A percentile compares a stretch with the other conserved stretches of the same genome.
phyloP scores from a whole-genome alignment of 345 rosid species.

The Trapa bicornis region DNA sequence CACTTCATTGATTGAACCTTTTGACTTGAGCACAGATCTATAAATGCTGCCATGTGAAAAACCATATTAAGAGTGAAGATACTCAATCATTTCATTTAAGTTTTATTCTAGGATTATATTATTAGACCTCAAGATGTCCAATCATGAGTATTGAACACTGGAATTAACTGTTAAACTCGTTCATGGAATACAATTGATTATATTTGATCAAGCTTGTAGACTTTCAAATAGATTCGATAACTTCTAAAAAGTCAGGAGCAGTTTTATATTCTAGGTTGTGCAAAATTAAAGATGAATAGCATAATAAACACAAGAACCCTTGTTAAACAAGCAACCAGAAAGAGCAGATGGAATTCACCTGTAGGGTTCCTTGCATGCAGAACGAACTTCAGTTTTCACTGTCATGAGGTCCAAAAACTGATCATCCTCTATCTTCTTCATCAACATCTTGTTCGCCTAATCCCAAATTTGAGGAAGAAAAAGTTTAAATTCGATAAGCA shows the following conservation, averaged over 20 bases:
- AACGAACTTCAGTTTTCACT: conserved; percentile 64
- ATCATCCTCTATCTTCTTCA: conserved; percentile 88
- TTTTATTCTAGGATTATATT: background rate
- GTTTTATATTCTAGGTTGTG: background rate
- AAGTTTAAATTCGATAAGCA: background rate
- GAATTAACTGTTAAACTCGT: background rate
- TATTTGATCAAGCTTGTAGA: background rate
- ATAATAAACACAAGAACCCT: conserved; percentile 2
- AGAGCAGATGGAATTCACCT: conserved; percentile 34
- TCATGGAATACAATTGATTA: background rate
- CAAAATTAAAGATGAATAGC: background rate
- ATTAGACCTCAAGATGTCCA: background rate
- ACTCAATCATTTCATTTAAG: background rate
- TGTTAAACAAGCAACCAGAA: conserved; percentile 7
- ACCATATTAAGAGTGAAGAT: background rate
- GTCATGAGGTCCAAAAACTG: conserved; percentile 86
- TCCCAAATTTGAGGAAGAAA: background rate
- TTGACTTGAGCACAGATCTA: conserved; percentile 75
- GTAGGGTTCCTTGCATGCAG: conserved; percentile 85
- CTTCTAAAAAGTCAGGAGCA: background rate
- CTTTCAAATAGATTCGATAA: background rate
- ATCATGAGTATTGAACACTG: background rate
- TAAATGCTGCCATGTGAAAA: conserved; percentile 47
- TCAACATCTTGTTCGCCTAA: conserved; percentile 81
- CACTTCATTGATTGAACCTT: conserved; percentile 66